phyloP scores from a whole-genome alignment of 768 basidiomycete species.

The Naganishia kalamii region DNA sequence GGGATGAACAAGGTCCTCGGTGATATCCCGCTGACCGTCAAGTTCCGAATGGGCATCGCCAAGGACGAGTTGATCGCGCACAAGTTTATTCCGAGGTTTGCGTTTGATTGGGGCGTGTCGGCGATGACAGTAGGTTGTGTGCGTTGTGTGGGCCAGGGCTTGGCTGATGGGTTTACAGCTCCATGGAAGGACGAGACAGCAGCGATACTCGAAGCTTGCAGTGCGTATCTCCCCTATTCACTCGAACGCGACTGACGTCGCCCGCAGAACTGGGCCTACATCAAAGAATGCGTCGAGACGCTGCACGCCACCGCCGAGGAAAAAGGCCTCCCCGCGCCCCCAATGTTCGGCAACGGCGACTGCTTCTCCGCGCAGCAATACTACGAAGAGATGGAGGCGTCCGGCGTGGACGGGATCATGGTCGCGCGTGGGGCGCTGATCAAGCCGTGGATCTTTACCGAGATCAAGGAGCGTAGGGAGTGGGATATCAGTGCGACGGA shows the following conservation, averaged over 20 bases:
- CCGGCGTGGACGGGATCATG: slow-evolving; percentile 92
- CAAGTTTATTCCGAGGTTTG: slow-evolving; percentile 77
- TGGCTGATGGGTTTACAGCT: slow-evolving; percentile 54
- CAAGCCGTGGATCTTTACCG: slow-evolving; percentile 79
- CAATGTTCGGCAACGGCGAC: slow-evolving; percentile 95
- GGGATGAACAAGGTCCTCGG: slow-evolving; percentile 90
- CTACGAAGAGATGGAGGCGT: slow-evolving; percentile 66
- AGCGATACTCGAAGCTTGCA: slow-evolving; percentile 83
- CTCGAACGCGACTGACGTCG: background rate
- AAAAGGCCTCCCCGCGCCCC: slow-evolving; percentile 60
- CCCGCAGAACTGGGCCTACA: slow-evolving; percentile 70
- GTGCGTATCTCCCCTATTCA: background rate
- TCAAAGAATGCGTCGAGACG: slow-evolving; percentile 74
- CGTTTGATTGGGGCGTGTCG: slow-evolving; percentile 54
- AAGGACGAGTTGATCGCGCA: slow-evolving; percentile 76
- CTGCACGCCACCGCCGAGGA: slow-evolving; percentile 53
- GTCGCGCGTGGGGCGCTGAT: slow-evolving; percentile 88
- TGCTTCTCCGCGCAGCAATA: slow-evolving; percentile 82
- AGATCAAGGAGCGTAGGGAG: slow-evolving; percentile 82
- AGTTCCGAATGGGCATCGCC: slow-evolving; percentile 76
- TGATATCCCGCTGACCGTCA: slow-evolving; percentile 66
- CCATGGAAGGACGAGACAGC: slow-evolving; percentile 92
- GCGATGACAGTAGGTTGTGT: slow-evolving; percentile 53
- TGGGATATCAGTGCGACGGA: slow-evolving; percentile 89
- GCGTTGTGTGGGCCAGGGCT: background rate